Conservation (phyloP, 805 yeast genomes). For the Deakozyma indianensis region DNA sequence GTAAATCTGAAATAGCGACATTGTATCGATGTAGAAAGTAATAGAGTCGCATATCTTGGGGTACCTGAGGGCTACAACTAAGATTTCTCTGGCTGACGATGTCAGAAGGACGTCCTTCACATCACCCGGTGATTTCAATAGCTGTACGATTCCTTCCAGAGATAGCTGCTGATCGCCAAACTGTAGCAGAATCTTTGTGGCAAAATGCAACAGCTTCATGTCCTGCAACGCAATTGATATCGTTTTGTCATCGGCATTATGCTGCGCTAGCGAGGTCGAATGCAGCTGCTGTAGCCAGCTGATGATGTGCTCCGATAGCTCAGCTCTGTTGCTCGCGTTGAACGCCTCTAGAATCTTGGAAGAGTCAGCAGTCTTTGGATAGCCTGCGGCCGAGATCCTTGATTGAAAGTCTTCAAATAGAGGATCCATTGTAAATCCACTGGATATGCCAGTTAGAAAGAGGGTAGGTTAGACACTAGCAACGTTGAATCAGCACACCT, state of each 20-base stretch:
- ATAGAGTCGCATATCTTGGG: background rate
- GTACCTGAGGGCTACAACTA: slow-evolving; percentile 6
- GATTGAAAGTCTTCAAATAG: background rate
- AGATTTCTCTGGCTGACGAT: slow-evolving; percentile 8
- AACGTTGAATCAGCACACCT: no score
- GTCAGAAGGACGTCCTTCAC: slow-evolving; percentile 21
- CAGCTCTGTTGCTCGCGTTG: background rate
- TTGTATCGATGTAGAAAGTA: slow-evolving; percentile 42
- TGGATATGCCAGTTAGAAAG: no score
- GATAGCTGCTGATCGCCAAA: background rate
- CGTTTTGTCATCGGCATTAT: slow-evolving; percentile 7
- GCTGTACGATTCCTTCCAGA: background rate
- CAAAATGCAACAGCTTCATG: slow-evolving; percentile 53
- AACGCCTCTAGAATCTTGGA: background rate
- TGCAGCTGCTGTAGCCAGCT: background rate
- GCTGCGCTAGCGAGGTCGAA: background rate
- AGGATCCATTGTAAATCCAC: background rate
- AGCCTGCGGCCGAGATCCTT: background rate
- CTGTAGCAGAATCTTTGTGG: slow-evolving; percentile 32
- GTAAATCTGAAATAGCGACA: background rate
- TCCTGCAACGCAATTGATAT: slow-evolving; percentile 67
- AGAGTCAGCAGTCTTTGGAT: background rate
- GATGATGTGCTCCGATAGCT: background rate
- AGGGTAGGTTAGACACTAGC: no score
- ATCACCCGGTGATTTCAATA: slow-evolving; percentile 10